phyloP scores from a whole-genome alignment of 139 green algal species.

The Chlorella ohadii region DNA sequence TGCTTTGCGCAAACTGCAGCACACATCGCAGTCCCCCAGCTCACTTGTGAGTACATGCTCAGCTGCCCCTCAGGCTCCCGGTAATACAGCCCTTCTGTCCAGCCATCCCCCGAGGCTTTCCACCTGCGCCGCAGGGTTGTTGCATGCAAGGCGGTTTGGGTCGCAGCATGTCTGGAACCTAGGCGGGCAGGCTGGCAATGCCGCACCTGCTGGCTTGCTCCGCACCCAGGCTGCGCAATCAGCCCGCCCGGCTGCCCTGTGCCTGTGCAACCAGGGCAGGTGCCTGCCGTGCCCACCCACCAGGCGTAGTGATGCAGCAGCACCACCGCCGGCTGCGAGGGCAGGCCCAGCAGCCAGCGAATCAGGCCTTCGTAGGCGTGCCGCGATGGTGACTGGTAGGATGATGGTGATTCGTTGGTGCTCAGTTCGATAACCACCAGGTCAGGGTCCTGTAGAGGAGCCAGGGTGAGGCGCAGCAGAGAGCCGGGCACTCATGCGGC shows the following conservation, averaged over 20 bases:
- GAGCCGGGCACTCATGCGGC: no score
- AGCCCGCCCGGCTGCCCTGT: no score
- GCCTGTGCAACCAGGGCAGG: no score
- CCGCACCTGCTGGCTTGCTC: no score
- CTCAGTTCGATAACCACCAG: conserved; percentile 1
- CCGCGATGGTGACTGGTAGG: neutral
- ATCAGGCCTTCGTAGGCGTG: conserved; percentile 8
- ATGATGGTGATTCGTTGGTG: conserved; percentile 5
- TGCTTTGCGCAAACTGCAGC: no score
- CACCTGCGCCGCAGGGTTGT: neutral
- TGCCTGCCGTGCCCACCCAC: neutral
- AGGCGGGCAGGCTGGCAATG: no score
- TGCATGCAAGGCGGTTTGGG: neutral
- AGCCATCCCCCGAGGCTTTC: conserved; percentile 11
- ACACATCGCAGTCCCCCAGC: neutral
- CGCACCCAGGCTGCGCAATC: no score
- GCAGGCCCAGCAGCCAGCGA: conserved; percentile 16
- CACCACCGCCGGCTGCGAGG: neutral
- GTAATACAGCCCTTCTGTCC: conserved; percentile 6
- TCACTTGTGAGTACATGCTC: neutral
- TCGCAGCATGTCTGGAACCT: neutral
- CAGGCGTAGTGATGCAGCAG: conserved; percentile 30
- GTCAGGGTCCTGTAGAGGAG: neutral
- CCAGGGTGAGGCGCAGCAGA: no score
- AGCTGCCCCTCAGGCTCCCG: conserved; percentile 25